Evolutionary conservation across 2,329 filamentous ascomycete genomes (phyloP).

Genomic region (Trichoderma atroviride): DNA sequence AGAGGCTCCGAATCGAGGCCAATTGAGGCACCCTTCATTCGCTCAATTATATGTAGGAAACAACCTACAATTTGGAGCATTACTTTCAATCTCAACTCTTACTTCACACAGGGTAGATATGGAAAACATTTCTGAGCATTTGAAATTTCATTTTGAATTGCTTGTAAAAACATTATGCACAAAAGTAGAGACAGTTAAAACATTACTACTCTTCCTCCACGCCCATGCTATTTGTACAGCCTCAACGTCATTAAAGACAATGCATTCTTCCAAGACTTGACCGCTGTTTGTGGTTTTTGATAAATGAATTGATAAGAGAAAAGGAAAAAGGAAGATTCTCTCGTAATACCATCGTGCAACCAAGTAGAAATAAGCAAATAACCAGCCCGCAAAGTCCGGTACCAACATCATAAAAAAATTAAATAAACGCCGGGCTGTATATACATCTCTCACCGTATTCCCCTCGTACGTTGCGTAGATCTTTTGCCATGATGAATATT

Average conservation of each 20-base stretch:
- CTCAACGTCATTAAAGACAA: slow-evolving; percentile 8
- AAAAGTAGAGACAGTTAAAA: background rate
- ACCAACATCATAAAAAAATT: slow-evolving; percentile 20
- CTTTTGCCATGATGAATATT: slow-evolving; percentile 30
- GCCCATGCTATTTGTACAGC: background rate
- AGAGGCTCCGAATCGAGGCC: background rate
- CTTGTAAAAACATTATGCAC: slow-evolving; percentile 14
- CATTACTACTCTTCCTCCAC: background rate
- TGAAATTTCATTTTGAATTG: background rate
- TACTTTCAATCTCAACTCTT: background rate
- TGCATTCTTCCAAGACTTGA: background rate
- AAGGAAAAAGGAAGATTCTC: background rate
- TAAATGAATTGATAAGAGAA: background rate
- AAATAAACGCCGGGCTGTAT: slow-evolving; percentile 35
- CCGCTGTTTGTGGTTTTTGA: background rate
- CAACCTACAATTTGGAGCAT: background rate
- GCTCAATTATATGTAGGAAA: background rate
- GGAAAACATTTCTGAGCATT: background rate
- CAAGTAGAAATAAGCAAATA: background rate
- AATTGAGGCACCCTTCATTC: background rate
- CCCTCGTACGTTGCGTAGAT: slow-evolving; percentile 27
- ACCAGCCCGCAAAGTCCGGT: slow-evolving; percentile 9
- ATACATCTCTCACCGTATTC: slow-evolving; percentile 30
- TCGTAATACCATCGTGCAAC: slow-evolving; percentile 15
- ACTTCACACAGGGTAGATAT: background rate